Percentiles rank a stretch among this genome's conserved stretches.
Evolutionary conservation across 495 filamentous ascomycete species (phyloP).

Genomic region (Cenococcum geophilum): DNA sequence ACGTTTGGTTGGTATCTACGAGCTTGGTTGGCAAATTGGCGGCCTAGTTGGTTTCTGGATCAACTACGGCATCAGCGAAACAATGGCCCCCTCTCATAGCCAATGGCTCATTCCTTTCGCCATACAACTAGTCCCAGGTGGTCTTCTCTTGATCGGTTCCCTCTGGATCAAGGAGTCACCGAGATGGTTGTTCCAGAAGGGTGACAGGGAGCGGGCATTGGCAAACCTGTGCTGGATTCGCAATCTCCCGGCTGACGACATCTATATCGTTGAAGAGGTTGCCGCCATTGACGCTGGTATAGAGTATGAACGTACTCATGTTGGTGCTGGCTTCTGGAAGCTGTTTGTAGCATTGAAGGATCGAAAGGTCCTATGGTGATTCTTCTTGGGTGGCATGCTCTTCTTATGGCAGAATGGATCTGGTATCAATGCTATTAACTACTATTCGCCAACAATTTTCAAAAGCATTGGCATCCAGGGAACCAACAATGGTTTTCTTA

Average conservation of each 20-base stretch:
- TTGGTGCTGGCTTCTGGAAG: slow-evolving; percentile 62
- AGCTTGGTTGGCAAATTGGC: slow-evolving; percentile 67
- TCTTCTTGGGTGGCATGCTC: slow-evolving; percentile 60
- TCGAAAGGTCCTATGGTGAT: slow-evolving; percentile 51
- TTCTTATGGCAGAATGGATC: slow-evolving; percentile 63
- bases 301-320: slow-evolving; percentile 49
- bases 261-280: slow-evolving; percentile 63
- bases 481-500: slow-evolving; percentile 25
- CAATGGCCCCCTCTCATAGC: slow-evolving; percentile 41
- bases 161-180: slow-evolving; percentile 56
- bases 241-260: slow-evolving; percentile 50
- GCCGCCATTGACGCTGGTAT: slow-evolving; percentile 54
- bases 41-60: slow-evolving; percentile 59
- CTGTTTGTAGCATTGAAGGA: slow-evolving; percentile 46
- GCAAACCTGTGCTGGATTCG: slow-evolving; percentile 59
- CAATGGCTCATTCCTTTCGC: slow-evolving; percentile 56
- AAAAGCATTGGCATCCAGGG: slow-evolving; percentile 32
- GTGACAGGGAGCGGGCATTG: slow-evolving; percentile 50
- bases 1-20: slow-evolving; percentile 56
- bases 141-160: slow-evolving; percentile 44
- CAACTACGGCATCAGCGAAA: slow-evolving; percentile 46
- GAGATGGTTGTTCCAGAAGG: slow-evolving; percentile 56
- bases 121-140: slow-evolving; percentile 52
- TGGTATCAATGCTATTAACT: slow-evolving; percentile 58
- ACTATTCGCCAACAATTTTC: slow-evolving; percentile 28